These are phyloP conservation scores for Huiozyma sinensis DNA, from an alignment of 805 yeast genomes.

Conservation along the genomic window DNA sequence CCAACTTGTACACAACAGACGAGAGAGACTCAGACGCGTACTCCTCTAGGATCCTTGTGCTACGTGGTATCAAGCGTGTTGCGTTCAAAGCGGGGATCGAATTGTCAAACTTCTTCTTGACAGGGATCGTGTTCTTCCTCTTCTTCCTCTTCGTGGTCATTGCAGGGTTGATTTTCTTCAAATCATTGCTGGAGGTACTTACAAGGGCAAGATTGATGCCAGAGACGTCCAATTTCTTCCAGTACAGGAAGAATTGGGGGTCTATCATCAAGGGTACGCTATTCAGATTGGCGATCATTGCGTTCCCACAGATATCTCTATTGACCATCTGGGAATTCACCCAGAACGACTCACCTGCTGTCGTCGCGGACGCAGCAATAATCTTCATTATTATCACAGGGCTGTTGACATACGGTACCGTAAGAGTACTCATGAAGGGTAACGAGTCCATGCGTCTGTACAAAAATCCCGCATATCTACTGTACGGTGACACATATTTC, in stretches of 20 bases:
- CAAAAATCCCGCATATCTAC: constrained; percentile 84
- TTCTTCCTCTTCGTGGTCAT: constrained; percentile 59
- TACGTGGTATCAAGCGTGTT: constrained; percentile 89
- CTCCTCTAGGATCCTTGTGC: constrained; percentile 59
- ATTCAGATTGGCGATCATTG: constrained; percentile 70
- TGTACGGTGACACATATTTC: constrained; percentile 73
- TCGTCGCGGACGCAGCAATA: constrained; percentile 67
- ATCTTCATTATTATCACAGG: constrained; percentile 47
- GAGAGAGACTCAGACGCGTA: constrained; percentile 51
- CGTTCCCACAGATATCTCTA: constrained; percentile 78
- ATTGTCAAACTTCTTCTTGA: constrained; percentile 73
- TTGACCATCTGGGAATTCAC: constrained; percentile 86
- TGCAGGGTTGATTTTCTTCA: constrained; percentile 49
- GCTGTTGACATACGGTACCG: constrained; percentile 61
- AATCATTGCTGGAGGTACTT: constrained; percentile 54
- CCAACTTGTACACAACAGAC: constrained; percentile 51
- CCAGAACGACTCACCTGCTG: constrained; percentile 72
- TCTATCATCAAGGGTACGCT: constrained; percentile 80
- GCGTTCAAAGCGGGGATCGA: constrained; percentile 78
- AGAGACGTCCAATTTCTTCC: constrained; percentile 49
- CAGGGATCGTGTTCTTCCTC: constrained; percentile 74
- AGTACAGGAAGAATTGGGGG: constrained; percentile 75
- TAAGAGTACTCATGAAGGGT: constrained; percentile 67
- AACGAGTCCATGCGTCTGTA: constrained; percentile 56
- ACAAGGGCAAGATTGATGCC: constrained; percentile 50